Evolutionary conservation across 768 basidiomycete genomes (phyloP).

Genomic region (Arthromyces matolae): DNA sequence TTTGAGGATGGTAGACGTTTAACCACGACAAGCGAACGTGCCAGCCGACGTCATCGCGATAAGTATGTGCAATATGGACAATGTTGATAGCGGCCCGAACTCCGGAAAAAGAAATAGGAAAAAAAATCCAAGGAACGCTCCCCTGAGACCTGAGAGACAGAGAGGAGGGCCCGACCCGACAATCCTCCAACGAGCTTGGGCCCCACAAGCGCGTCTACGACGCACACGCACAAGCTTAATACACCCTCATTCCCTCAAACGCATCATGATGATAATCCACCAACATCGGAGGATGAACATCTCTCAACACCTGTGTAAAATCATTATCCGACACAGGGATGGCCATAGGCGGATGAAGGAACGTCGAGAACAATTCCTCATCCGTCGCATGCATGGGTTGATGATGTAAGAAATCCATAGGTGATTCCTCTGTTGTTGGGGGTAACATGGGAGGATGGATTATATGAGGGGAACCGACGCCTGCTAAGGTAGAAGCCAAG

Average conservation of each 20-base stretch:
- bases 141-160: no score
- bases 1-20: background rate
- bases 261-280: conserved; percentile 20
- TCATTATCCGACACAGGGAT: conserved; percentile 30
- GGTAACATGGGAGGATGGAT: conserved; percentile 73
- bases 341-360: conserved; percentile 44
- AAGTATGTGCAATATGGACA: background rate
- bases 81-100: background rate
- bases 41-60: background rate
- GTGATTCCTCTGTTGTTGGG: conserved; percentile 53
- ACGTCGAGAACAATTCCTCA: conserved; percentile 57
- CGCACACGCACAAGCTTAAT: background rate
- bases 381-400: conserved; percentile 43
- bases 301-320: conserved; percentile 3
- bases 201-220: no score
- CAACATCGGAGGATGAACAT: conserved; percentile 22
- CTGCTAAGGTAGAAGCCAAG: conserved; percentile 24
- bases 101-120: no score
- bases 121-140: no score
- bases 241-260: conserved; percentile 23
- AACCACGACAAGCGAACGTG: background rate
- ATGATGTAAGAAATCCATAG: conserved; percentile 72
- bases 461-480: conserved; percentile 52
- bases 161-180: no score
- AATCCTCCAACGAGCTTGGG: no score